phyloP scores from a whole-genome alignment of 179 eudicot species.

The Corrigiola litoralis region DNA sequence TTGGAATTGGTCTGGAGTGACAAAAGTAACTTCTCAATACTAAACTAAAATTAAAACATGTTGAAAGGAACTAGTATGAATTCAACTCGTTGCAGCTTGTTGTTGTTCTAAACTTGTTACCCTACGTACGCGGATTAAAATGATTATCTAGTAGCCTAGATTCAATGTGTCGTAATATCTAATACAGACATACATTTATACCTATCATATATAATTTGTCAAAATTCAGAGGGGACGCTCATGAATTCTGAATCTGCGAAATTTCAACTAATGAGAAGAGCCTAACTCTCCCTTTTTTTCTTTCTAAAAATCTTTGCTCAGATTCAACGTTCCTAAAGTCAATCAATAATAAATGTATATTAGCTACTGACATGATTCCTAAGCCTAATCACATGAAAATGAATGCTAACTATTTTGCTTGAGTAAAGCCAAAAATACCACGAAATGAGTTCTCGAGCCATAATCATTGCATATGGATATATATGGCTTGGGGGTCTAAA shows the following conservation, averaged over 20 bases:
- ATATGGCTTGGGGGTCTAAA: slow-evolving; percentile 9
- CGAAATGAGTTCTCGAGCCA: neutral
- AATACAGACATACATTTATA: neutral
- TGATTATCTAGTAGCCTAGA: neutral
- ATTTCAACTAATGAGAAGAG: slow-evolving; percentile 13
- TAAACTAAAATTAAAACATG: neutral
- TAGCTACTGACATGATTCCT: neutral
- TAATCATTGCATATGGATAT: slow-evolving; percentile 12
- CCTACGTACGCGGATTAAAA: too few species aligned
- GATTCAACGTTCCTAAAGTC: neutral
- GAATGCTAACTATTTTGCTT: too few species aligned
- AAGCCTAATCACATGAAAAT: neutral
- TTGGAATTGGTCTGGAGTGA: neutral
- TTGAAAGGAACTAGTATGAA: neutral
- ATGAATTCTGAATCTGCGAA: neutral
- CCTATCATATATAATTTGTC: slow-evolving; percentile 4
- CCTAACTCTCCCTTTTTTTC: slow-evolving; percentile 22
- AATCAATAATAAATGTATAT: neutral
- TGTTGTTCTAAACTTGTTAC: too few species aligned
- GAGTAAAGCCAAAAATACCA: neutral
- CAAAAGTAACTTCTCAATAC: neutral
- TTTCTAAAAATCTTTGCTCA: neutral
- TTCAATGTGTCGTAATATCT: too few species aligned
- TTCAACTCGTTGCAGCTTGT: slow-evolving; percentile 3
- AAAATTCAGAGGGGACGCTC: neutral